A percentile compares a stretch with the other conserved stretches of the same genome.
phyloP scores from a whole-genome alignment of 441 rosid genomes.

The Sinapis alba region DNA sequence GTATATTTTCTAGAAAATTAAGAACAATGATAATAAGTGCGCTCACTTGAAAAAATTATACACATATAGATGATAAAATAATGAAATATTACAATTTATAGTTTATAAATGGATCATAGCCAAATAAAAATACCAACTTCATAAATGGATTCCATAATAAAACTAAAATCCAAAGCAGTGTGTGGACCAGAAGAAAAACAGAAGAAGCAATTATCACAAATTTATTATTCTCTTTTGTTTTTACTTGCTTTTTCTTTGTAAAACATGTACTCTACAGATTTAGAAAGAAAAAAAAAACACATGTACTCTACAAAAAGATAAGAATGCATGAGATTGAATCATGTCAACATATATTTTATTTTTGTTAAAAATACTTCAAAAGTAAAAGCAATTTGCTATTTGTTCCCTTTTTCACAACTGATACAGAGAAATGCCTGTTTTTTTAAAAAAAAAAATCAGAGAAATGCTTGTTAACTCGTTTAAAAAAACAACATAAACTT shows the following conservation, averaged over 20 bases:
- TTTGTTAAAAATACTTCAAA: too few species aligned
- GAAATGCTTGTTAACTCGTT: too few species aligned
- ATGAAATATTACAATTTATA: not conserved
- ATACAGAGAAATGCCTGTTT: too few species aligned
- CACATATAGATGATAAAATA: not conserved
- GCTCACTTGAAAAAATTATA: not conserved
- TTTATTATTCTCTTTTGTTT: not conserved
- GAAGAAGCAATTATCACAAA: not conserved
- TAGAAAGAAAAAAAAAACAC: too few species aligned
- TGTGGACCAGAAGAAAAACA: not conserved
- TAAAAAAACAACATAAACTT: too few species aligned
- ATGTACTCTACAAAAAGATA: not conserved
- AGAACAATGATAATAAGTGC: not conserved
- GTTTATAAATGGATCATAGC: not conserved
- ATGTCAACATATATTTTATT: not conserved
- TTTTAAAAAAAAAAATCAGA: too few species aligned
- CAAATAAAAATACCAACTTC: not conserved
- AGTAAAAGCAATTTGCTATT: too few species aligned
- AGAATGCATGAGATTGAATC: not conserved
- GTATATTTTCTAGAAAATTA: not conserved
- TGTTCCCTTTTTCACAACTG: too few species aligned
- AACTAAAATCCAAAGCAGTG: not conserved
- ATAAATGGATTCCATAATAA: not conserved
- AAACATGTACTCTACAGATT: not conserved
- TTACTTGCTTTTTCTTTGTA: too few species aligned